Percentiles rank a stretch among this genome's conserved stretches.
These are phyloP conservation scores for Fusarium protoensiforme DNA, from an alignment of 2,329 filamentous ascomycete species.

Conservation along the genomic window DNA sequence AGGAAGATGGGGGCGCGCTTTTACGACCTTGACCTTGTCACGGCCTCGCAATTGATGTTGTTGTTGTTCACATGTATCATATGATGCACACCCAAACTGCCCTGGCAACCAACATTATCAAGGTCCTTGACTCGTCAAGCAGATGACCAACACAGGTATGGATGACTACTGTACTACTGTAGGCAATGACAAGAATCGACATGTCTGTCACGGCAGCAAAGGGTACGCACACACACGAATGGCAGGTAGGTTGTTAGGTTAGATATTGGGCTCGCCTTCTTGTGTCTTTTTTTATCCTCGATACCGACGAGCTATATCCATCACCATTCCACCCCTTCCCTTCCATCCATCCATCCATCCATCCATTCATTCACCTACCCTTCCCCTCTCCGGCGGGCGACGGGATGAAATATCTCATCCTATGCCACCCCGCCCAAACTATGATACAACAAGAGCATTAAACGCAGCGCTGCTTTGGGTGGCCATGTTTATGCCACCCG, in stretches of 20 bases:
- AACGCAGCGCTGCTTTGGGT: background rate
- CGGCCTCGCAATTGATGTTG: conserved; percentile 33
- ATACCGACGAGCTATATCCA: conserved; percentile 10
- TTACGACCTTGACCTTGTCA: conserved; percentile 26
- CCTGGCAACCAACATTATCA: background rate
- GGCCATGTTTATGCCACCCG: background rate
- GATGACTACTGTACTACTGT: background rate
- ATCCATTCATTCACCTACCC: background rate
- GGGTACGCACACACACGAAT: background rate
- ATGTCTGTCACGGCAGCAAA: background rate
- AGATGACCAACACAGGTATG: background rate
- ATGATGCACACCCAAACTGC: background rate
- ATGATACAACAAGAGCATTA: conserved; percentile 35
- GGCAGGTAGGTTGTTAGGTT: background rate
- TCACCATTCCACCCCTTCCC: background rate
- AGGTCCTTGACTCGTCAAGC: background rate
- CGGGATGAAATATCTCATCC: background rate
- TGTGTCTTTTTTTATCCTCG: conserved; percentile 8
- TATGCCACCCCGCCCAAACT: conserved; percentile 8
- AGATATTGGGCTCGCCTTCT: conserved; percentile 22
- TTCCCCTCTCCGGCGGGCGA: background rate
- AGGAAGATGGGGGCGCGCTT: conserved; percentile 13
- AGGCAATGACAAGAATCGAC: background rate
- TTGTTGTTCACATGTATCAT: conserved; percentile 9
- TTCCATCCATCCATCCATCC: conserved; percentile 2